Conservation (phyloP, 2,329 filamentous ascomycete species). For the Aspergillaceae sp. region DNA sequence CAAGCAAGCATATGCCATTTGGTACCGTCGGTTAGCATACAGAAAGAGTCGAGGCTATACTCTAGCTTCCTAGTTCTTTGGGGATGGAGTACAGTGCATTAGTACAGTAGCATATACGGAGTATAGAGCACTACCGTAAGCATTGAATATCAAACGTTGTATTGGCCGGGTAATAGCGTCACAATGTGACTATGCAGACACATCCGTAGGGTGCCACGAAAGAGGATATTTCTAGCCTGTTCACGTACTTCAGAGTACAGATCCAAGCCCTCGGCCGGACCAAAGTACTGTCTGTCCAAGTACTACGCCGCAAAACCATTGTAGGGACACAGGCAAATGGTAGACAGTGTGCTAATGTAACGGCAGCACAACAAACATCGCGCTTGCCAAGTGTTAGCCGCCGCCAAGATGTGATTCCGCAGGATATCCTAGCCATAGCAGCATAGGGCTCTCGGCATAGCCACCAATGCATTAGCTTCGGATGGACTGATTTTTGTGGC, state of each 20-base stretch:
- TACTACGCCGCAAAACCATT: too few relatives aligned
- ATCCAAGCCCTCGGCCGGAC: background rate
- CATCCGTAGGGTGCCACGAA: background rate
- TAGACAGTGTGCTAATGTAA: background rate
- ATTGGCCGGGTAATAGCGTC: too few relatives aligned
- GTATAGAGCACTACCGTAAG: too few relatives aligned
- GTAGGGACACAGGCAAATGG: background rate
- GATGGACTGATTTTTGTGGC: too few relatives aligned
- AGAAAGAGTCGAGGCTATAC: too few relatives aligned
- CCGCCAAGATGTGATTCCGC: background rate
- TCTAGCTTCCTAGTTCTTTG: too few relatives aligned
- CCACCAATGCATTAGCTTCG: too few relatives aligned
- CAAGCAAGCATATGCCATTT: background rate
- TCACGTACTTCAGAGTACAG: background rate
- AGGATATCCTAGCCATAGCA: background rate
- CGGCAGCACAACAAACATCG: background rate
- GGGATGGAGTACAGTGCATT: background rate
- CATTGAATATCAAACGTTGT: too few relatives aligned
- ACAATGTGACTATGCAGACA: background rate
- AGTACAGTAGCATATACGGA: background rate
- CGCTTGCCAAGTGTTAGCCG: background rate
- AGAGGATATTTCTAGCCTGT: too few relatives aligned
- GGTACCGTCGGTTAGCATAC: too few relatives aligned
- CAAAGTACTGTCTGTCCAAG: background rate
- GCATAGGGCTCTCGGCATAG: too few relatives aligned